phyloP scores from a whole-genome alignment of 2,329 filamentous ascomycete genomes.

The Leptosphaerulina australis region DNA sequence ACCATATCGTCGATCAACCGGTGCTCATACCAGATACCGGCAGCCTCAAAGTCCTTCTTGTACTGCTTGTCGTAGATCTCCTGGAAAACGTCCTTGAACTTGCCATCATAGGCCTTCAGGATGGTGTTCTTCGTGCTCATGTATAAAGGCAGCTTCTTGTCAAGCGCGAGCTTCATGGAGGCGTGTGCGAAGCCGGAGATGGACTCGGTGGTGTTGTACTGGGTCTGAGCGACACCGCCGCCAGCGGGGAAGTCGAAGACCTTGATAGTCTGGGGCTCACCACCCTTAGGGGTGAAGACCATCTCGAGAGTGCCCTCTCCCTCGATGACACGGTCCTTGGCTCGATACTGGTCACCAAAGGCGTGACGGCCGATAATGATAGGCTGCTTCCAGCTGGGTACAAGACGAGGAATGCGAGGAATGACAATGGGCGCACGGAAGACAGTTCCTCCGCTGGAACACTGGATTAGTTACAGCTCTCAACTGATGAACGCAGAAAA shows the following conservation, averaged over 20 bases:
- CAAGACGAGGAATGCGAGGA: slow-evolving; percentile 85
- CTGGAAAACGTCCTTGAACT: slow-evolving; percentile 99
- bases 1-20: slow-evolving; percentile 99
- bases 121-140: slow-evolving; percentile 99
- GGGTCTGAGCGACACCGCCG: slow-evolving; percentile 88
- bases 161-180: slow-evolving; percentile 91
- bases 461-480: slow-evolving; percentile 26
- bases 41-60: slow-evolving; percentile 85
- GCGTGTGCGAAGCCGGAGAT: slow-evolving; percentile 95
- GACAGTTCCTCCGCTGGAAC: slow-evolving; percentile 78
- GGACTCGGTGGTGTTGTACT: slow-evolving; percentile 98
- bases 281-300: slow-evolving; percentile 86
- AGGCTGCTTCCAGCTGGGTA: slow-evolving; percentile 97
- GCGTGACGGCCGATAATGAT: slow-evolving; percentile 99
- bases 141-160: slow-evolving; percentile 90
- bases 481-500: not conserved
- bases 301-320: slow-evolving; percentile 89
- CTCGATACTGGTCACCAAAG: slow-evolving; percentile 98
- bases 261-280: slow-evolving; percentile 81
- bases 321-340: slow-evolving; percentile 85
- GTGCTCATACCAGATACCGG: slow-evolving; percentile 99
- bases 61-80: slow-evolving; percentile 90
- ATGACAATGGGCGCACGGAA: slow-evolving; percentile 99
- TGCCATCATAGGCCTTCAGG: slow-evolving; percentile 96
- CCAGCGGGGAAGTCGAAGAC: slow-evolving; percentile 88